Evolutionary conservation across 805 yeast species (phyloP), one percentile per base, ranked within the genome.

Genomic region (Wickerhamiella kazuoi): DNA sequence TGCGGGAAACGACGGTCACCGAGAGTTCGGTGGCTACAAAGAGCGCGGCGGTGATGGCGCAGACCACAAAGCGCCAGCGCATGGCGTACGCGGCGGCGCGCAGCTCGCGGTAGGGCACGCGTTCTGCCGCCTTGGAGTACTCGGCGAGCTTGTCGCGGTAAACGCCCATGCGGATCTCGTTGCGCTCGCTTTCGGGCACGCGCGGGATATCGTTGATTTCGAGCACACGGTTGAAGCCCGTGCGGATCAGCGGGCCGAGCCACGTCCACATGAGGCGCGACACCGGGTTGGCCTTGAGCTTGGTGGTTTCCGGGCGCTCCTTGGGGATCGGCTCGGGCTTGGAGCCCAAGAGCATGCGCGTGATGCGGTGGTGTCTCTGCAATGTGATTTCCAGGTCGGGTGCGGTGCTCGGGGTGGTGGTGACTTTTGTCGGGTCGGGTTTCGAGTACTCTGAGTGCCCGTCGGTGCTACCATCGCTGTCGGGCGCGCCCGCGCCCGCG

Each of bases 261-360:
- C 79, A 74, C 61, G 65, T 59, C 57, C 73, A 74, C 42, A 68
- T 63, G 0, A 63, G 28, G 41, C 53, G 53, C 16, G 68, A 64
- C 8, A 71, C 38, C 8, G 54, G 30, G 32, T 64, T 68, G 14
- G 67, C 61, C 2, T 45, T 20, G 7, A 35, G 33, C 21, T 47
- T 47, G 3, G 53, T 52, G 8, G 41, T 35, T 14, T 26, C 35
- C 13, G 19, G 30, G 2, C 54, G 46, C 26, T 33, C 30, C 2
- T 37, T 41, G 0, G 57, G 59, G 0, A 54, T 38, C 2, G 55
- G 55, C 17, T 34, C 34, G 13, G 44, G 11, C 19, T 44, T 43
- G 15, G 46, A 26, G 6, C 46, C 40, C 6, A 50, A 30, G 5
- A 50, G 19, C 9, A 34, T 18, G 18, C 28, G 34, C 3, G 44